A percentile compares a stretch with the other conserved stretches of the same genome.
These are phyloP conservation scores for Rosa lucieae DNA, from an alignment of 306 rosid genomes.

Conservation along the genomic window DNA sequence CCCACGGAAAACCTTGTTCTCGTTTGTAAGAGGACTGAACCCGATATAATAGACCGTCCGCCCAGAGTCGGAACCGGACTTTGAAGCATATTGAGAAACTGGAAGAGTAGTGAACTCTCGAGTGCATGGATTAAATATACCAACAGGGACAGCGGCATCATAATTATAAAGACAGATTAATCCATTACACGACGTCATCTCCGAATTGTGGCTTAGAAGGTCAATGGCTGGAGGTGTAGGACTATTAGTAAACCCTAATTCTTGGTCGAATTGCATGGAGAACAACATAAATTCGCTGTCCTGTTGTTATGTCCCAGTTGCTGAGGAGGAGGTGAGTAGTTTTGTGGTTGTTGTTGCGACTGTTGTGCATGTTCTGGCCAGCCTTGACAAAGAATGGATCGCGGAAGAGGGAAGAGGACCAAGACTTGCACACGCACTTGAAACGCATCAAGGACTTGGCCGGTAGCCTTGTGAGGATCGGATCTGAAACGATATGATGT, in stretches of 20 bases:
- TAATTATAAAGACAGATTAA: not conserved
- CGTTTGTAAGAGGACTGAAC: not conserved
- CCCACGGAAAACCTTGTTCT: not conserved
- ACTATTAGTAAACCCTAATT: not conserved
- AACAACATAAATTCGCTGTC: not conserved
- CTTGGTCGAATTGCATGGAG: not conserved
- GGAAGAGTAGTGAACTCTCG: not conserved
- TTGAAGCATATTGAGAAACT: not conserved
- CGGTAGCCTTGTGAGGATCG: not conserved
- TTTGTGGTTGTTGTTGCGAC: not conserved
- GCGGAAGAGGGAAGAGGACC: not conserved
- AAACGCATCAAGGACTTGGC: not conserved
- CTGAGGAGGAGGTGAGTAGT: not conserved
- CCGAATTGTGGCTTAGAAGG: not conserved
- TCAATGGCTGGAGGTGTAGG: not conserved
- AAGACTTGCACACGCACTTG: not conserved
- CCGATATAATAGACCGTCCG: not conserved
- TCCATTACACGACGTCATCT: not conserved
- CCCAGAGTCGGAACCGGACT: not conserved
- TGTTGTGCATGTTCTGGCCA: not conserved
- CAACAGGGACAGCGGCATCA: not conserved
- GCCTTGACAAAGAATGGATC: not conserved
- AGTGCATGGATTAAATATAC: not conserved
- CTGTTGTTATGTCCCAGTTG: not conserved
- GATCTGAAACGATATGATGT: not conserved